These are phyloP conservation scores for Mycena sanguinolenta DNA, from an alignment of 768 basidiomycete genomes.

Conservation along the genomic window DNA sequence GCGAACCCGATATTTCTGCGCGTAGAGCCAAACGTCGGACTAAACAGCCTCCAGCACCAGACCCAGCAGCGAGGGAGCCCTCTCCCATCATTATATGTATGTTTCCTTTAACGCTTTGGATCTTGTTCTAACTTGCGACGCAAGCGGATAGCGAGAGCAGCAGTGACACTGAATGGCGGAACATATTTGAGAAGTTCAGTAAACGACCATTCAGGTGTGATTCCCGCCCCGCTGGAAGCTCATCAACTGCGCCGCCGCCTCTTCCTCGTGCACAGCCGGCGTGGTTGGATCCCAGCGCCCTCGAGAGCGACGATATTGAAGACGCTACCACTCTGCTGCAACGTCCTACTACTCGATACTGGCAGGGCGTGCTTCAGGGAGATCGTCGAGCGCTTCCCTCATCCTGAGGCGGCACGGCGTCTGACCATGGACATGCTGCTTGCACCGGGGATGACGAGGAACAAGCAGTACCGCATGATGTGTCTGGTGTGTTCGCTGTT, in stretches of 20 bases:
- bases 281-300: background rate
- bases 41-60: too few relatives aligned
- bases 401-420: background rate
- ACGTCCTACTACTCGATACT: background rate
- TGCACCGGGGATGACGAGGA: background rate
- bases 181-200: too few relatives aligned
- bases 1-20: background rate
- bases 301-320: background rate
- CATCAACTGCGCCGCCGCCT: too few relatives aligned
- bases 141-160: background rate
- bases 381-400: background rate
- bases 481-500: background rate
- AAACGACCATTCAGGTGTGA: too few relatives aligned
- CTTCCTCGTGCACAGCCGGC: background rate
- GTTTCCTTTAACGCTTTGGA: background rate
- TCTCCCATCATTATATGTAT: background rate
- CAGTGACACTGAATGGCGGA: background rate
- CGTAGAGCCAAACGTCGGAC: background rate
- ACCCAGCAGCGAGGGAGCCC: too few relatives aligned
- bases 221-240: too few relatives aligned
- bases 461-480: background rate
- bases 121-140: background rate
- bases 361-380: background rate
- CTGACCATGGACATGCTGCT: too few relatives aligned
- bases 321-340: background rate